Percentiles rank a stretch among this genome's conserved stretches.
phyloP scores from a whole-genome alignment of 2,329 filamentous ascomycete genomes.

The Trichoderma endophyticum region DNA sequence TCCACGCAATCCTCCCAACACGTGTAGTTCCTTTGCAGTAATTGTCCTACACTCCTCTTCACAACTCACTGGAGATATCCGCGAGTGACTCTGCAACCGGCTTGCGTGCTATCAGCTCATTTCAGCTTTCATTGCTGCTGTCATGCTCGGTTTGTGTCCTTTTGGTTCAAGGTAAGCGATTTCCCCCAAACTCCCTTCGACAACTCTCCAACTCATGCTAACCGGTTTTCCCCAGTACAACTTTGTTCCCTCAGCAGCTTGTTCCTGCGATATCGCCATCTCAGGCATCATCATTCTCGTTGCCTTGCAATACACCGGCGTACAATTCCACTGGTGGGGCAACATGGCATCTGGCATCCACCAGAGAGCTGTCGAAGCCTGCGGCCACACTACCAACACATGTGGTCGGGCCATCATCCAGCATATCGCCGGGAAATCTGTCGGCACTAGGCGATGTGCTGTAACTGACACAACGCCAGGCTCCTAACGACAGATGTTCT shows the following conservation, averaged over 20 bases:
- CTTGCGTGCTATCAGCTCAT: neutral
- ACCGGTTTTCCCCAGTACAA: slow-evolving; percentile 41
- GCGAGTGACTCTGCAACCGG: neutral
- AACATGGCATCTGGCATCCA: slow-evolving; percentile 38
- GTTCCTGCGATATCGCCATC: slow-evolving; percentile 49
- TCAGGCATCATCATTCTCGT: slow-evolving; percentile 54
- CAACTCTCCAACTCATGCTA: neutral
- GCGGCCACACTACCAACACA: too few relatives aligned
- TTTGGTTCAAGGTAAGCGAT: slow-evolving; percentile 49
- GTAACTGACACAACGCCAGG: too few relatives aligned
- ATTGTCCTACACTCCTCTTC: neutral
- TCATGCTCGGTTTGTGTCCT: slow-evolving; percentile 40
- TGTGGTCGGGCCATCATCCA: too few relatives aligned
- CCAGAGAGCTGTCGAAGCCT: too few relatives aligned
- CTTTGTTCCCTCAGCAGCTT: slow-evolving; percentile 51
- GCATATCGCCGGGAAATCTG: too few relatives aligned
- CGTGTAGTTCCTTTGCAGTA: too few relatives aligned
- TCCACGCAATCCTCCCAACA: neutral
- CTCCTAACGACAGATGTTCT: too few relatives aligned
- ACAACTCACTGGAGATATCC: neutral
- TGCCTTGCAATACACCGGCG: slow-evolving; percentile 43
- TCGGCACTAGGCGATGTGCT: too few relatives aligned
- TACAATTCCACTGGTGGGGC: slow-evolving; percentile 48
- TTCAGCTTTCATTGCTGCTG: too few relatives aligned
- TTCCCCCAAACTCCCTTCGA: neutral